These are phyloP conservation scores for Pyrenochaeta sp. DNA, from an alignment of 2,329 filamentous ascomycete genomes.

Conservation along the genomic window DNA sequence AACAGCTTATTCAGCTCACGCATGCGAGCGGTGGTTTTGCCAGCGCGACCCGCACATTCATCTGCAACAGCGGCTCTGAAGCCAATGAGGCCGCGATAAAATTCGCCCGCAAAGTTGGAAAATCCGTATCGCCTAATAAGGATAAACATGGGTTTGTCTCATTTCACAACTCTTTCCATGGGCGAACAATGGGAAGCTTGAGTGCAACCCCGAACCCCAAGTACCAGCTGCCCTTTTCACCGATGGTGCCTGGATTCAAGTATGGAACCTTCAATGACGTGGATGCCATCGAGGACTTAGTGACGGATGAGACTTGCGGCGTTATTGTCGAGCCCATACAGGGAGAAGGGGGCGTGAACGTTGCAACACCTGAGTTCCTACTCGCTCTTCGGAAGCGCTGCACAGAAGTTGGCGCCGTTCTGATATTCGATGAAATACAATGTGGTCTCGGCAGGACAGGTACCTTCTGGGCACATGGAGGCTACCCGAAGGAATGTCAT, in stretches of 20 bases:
- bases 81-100: conserved; percentile 98
- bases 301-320: conserved; percentile 87
- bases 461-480: conserved; percentile 85
- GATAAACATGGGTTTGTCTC: conserved; percentile 85
- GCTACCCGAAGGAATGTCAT: conserved; percentile 79
- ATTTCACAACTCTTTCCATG: conserved; percentile 93
- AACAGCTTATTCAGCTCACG: conserved; percentile 84
- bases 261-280: conserved; percentile 89
- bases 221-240: conserved; percentile 93
- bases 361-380: conserved; percentile 84
- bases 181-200: conserved; percentile 91
- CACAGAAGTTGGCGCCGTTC: conserved; percentile 83
- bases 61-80: conserved; percentile 96
- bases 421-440: conserved; percentile 98
- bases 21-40: conserved; percentile 82
- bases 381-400: conserved; percentile 83
- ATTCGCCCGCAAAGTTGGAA: conserved; percentile 91
- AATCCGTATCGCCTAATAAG: conserved; percentile 74
- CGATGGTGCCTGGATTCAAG: conserved; percentile 93
- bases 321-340: conserved; percentile 98
- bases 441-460: conserved; percentile 91
- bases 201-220: conserved; percentile 98
- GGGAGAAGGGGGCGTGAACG: conserved; percentile 91
- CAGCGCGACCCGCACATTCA: conserved; percentile 80
- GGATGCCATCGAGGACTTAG: conserved; percentile 71